Conservation (phyloP, 352 stramenopile species). For the Phytophthora cajani region DNA sequence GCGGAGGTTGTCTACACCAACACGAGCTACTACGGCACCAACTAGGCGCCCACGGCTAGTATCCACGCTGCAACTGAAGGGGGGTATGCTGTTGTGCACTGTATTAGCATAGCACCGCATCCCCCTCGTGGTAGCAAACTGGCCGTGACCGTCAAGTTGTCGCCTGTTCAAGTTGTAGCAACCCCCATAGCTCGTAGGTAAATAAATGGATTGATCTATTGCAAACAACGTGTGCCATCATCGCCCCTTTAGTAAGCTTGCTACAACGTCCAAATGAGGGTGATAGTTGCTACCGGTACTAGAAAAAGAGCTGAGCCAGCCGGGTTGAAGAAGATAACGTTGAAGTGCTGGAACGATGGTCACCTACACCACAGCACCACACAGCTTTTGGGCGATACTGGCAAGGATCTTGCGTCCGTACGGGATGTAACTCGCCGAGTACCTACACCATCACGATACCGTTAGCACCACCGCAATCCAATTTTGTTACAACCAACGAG, state of each 20-base stretch:
- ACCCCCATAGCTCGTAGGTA: slow-evolving; percentile 29
- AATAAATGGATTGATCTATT: slow-evolving; percentile 49
- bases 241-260: neutral
- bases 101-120: slow-evolving; percentile 7
- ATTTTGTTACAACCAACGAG: neutral
- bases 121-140: slow-evolving; percentile 16
- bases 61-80: slow-evolving; percentile 18
- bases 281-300: neutral
- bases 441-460: slow-evolving; percentile 40
- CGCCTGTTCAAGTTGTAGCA: slow-evolving; percentile 16
- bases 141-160: slow-evolving; percentile 30
- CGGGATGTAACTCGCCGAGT: slow-evolving; percentile 86
- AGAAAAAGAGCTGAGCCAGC: neutral
- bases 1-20: slow-evolving; percentile 49
- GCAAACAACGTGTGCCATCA: slow-evolving; percentile 5
- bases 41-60: slow-evolving; percentile 30
- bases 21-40: slow-evolving; percentile 52
- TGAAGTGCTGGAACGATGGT: neutral
- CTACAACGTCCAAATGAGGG: neutral
- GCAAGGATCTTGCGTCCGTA: slow-evolving; percentile 86
- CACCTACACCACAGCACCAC: slow-evolving; percentile 41
- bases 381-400: slow-evolving; percentile 70
- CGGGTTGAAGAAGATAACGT: neutral
- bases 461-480: neutral
- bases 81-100: slow-evolving; percentile 18